Conservation (phyloP, 345 rosid genomes). For the Ceriops decandra region DNA sequence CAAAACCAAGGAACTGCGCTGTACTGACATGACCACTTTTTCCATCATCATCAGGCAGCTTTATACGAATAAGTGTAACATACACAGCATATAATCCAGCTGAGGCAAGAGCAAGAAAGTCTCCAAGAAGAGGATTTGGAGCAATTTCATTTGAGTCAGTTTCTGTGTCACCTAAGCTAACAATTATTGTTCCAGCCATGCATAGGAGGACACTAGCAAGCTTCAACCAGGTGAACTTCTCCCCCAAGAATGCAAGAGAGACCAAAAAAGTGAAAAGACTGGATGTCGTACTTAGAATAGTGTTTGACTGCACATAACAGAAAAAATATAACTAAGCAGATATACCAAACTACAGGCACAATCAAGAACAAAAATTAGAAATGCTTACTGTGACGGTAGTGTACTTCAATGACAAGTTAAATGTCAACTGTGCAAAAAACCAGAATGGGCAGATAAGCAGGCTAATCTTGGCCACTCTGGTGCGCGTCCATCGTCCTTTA, state of each 20-base stretch:
- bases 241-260: constrained; percentile 68
- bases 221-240: constrained; percentile 86
- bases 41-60: constrained; percentile 77
- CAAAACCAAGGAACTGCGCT: constrained; percentile 90
- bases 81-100: constrained; percentile 79
- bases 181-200: constrained; percentile 86
- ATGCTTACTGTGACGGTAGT: constrained; percentile 80
- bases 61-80: constrained; percentile 80
- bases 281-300: constrained; percentile 86
- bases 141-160: constrained; percentile 40
- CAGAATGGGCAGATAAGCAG: constrained; percentile 82
- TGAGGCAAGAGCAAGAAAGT: constrained; percentile 66
- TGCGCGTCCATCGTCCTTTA: constrained; percentile 84
- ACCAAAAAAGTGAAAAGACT: constrained; percentile 91
- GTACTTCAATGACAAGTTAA: constrained; percentile 85
- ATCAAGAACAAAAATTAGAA: constrained; percentile 2
- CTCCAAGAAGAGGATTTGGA: constrained; percentile 73
- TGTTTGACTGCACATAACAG: constrained; percentile 69
- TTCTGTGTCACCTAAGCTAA: constrained; percentile 80
- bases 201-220: constrained; percentile 86
- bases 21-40: constrained; percentile 65
- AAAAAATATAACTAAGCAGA: constrained; percentile 11
- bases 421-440: constrained; percentile 88
- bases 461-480: constrained; percentile 80
- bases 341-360: background rate